A percentile compares a stretch with the other conserved stretches of the same genome.
Conservation (phyloP, 1,284 basidiomycete species). For the Cutaneotrichosporon cutaneum region DNA sequence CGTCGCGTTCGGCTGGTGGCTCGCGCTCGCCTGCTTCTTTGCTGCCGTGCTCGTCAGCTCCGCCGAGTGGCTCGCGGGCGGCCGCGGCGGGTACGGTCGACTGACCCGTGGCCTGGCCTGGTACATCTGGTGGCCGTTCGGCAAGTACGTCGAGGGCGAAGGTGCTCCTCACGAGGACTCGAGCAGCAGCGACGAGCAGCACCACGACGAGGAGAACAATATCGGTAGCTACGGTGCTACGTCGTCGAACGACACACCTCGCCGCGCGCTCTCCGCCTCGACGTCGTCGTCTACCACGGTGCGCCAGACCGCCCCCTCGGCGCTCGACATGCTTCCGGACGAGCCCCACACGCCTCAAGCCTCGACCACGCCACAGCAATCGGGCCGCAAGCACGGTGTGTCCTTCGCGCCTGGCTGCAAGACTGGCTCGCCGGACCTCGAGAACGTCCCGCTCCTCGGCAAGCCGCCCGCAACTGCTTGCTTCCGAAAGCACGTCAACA, state of each 20-base stretch:
- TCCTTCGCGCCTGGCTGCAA: constrained; percentile 40
- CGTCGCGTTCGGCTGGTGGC: constrained; percentile 85
- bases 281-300: constrained; percentile 30
- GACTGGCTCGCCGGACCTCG: constrained; percentile 14
- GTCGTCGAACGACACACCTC: neutral
- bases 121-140: constrained; percentile 98
- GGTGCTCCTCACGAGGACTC: constrained; percentile 46
- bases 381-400: constrained; percentile 30
- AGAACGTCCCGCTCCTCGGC: constrained; percentile 38
- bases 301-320: constrained; percentile 10
- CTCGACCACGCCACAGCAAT: neutral
- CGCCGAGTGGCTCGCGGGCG: constrained; percentile 59
- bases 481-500: constrained; percentile 41
- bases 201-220: constrained; percentile 18
- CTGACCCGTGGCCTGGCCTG: constrained; percentile 88
- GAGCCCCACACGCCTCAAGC: constrained; percentile 14
- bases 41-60: constrained; percentile 70
- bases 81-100: constrained; percentile 79
- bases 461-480: constrained; percentile 14
- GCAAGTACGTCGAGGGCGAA: constrained; percentile 95
- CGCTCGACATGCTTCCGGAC: constrained; percentile 13
- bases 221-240: neutral
- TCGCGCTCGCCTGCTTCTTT: constrained; percentile 70
- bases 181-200: constrained; percentile 14
- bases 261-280: constrained; percentile 11